A percentile compares a stretch with the other conserved stretches of the same genome.
Conservation (phyloP, 768 basidiomycete genomes). For the Kwoniella mangroviensis region DNA sequence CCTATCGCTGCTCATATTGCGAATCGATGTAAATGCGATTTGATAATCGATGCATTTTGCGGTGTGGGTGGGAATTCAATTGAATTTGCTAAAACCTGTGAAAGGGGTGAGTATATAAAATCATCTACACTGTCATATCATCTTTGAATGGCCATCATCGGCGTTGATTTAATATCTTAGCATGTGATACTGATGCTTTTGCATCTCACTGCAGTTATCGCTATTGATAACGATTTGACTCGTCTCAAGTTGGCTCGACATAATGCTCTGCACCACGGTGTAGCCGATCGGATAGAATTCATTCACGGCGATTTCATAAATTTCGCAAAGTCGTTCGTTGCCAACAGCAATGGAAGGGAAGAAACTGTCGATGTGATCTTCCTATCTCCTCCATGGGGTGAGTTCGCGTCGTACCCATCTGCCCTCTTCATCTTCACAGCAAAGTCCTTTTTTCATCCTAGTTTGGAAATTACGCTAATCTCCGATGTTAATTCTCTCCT, state of each 20-base stretch:
- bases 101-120: constrained; percentile 69
- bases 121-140: not conserved
- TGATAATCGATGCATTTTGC: constrained; percentile 78
- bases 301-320: constrained; percentile 81
- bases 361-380: constrained; percentile 81
- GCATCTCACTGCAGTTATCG: constrained; percentile 72
- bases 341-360: constrained; percentile 3
- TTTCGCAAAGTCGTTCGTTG: constrained; percentile 67
- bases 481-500: constrained; percentile 13
- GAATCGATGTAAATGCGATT: constrained; percentile 68
- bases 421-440: constrained; percentile 43
- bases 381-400: constrained; percentile 94
- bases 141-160: too few relatives aligned
- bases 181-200: not conserved
- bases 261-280: constrained; percentile 91
- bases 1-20: constrained; percentile 90
- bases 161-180: too few relatives aligned
- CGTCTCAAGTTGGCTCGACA: constrained; percentile 90
- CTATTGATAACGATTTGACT: constrained; percentile 80
- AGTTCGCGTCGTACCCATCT: constrained; percentile 64
- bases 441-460: too few relatives aligned
- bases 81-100: constrained; percentile 94
- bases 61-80: constrained; percentile 98
- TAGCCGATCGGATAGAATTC: constrained; percentile 93
- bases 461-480: too few relatives aligned